Evolutionary conservation across 2,329 filamentous ascomycete genomes (phyloP).

Genomic region (Sporothrix inflata): DNA sequence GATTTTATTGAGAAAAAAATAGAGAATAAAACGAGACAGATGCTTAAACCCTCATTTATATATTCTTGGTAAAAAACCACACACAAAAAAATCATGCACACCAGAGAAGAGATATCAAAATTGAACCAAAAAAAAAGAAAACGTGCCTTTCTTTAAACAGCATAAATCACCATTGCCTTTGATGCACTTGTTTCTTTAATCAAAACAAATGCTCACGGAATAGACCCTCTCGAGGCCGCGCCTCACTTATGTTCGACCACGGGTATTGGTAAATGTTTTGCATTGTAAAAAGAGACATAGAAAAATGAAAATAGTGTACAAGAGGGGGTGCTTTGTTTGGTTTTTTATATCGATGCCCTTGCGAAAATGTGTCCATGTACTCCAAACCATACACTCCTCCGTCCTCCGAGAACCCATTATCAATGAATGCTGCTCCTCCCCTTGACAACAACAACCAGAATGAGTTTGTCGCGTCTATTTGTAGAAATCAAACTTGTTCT

Average conservation of each 20-base stretch:
- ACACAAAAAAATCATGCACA: too few relatives aligned
- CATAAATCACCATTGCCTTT: too few relatives aligned
- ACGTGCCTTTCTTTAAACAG: too few relatives aligned
- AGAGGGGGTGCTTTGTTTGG: slow-evolving; percentile 10
- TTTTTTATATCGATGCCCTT: slow-evolving; percentile 9
- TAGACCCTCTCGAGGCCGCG: neutral
- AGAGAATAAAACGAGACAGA: neutral
- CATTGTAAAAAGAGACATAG: neutral
- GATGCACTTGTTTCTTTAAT: too few relatives aligned
- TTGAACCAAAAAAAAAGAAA: too few relatives aligned
- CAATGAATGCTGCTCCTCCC: neutral
- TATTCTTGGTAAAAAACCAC: too few relatives aligned
- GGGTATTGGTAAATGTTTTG: neutral
- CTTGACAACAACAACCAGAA: neutral
- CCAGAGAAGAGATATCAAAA: too few relatives aligned
- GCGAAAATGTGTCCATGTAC: slow-evolving; percentile 3
- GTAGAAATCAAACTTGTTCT: slow-evolving; percentile 89
- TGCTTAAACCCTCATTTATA: too few relatives aligned
- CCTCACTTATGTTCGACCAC: neutral
- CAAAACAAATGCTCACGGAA: too few relatives aligned
- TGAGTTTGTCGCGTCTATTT: slow-evolving; percentile 56
- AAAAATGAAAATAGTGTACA: slow-evolving; percentile 24
- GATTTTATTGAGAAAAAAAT: neutral
- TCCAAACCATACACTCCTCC: neutral
- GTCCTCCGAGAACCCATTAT: slow-evolving; percentile 5